Evolutionary conservation across 306 rosid species (phyloP).

Genomic region (Trichosanthes cucumerina): DNA sequence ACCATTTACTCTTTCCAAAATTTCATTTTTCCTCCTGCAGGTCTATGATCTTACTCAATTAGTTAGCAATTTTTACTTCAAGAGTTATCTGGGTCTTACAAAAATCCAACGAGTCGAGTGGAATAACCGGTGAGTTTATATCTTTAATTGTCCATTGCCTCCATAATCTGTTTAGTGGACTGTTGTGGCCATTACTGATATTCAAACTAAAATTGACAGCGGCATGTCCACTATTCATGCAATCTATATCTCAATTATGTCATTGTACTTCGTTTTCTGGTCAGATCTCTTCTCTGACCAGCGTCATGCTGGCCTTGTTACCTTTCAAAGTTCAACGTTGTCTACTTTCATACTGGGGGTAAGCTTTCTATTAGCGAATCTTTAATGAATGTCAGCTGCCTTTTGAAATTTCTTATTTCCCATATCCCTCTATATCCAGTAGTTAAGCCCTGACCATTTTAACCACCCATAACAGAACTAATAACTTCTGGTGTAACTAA

Average conservation of each 20-base stretch:
- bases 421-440: background rate
- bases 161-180: background rate
- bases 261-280: conserved; percentile 49
- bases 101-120: conserved; percentile 51
- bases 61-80: conserved; percentile 35
- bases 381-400: background rate
- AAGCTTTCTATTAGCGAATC: conserved; percentile 13
- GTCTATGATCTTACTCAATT: conserved; percentile 44
- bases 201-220: conserved; percentile 23
- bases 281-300: conserved; percentile 59
- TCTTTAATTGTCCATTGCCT: background rate
- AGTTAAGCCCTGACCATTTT: background rate
- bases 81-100: conserved; percentile 41
- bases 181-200: conserved; percentile 14
- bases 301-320: conserved; percentile 28
- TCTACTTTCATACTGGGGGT: conserved; percentile 47
- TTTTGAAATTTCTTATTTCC: background rate
- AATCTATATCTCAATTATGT: conserved; percentile 37
- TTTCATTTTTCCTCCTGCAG: conserved; percentile 14
- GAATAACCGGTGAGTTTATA: conserved; percentile 41
- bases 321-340: conserved; percentile 41
- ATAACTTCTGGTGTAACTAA: background rate
- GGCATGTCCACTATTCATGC: conserved; percentile 55
- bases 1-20: background rate
- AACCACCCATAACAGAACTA: background rate